Conservation (phyloP, 192 early-diverging fungal species). For the Jimgerdemannia lactiflua region DNA sequence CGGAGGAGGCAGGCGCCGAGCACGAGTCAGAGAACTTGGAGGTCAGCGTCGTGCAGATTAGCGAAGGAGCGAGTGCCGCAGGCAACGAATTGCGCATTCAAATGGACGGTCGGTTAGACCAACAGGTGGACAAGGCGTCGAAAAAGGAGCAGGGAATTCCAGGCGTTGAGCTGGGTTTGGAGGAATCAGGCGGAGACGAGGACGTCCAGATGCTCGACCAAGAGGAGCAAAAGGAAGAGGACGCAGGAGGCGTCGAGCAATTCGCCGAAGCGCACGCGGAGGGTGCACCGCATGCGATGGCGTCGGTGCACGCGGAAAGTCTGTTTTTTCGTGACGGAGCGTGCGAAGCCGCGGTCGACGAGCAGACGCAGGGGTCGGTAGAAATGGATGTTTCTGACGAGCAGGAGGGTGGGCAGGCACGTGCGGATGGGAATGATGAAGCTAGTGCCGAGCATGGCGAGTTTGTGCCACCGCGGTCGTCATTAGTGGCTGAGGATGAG, state of each 20-base stretch:
- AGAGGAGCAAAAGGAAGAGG: background rate
- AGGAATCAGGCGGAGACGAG: background rate
- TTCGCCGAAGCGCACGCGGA: too few species aligned
- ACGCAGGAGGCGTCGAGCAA: background rate
- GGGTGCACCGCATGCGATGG: too few species aligned
- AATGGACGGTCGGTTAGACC: background rate
- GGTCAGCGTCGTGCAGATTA: background rate
- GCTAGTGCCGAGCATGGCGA: background rate
- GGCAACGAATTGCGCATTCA: background rate
- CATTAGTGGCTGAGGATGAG: background rate
- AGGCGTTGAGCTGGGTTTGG: background rate
- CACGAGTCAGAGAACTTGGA: background rate
- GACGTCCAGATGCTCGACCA: background rate
- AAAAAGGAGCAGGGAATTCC: background rate
- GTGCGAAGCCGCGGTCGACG: background rate
- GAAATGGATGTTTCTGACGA: background rate
- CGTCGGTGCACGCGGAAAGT: background rate
- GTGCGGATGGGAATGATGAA: background rate
- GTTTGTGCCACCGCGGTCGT: too few species aligned
- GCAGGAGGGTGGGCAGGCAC: background rate
- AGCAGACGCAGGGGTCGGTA: background rate
- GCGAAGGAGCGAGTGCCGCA: background rate
- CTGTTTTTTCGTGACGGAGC: background rate
- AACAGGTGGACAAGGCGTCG: background rate
- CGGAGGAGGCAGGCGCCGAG: background rate